These are phyloP conservation scores for Neurospora sp. DNA, from an alignment of 495 filamentous ascomycete genomes.

Conservation along the genomic window DNA sequence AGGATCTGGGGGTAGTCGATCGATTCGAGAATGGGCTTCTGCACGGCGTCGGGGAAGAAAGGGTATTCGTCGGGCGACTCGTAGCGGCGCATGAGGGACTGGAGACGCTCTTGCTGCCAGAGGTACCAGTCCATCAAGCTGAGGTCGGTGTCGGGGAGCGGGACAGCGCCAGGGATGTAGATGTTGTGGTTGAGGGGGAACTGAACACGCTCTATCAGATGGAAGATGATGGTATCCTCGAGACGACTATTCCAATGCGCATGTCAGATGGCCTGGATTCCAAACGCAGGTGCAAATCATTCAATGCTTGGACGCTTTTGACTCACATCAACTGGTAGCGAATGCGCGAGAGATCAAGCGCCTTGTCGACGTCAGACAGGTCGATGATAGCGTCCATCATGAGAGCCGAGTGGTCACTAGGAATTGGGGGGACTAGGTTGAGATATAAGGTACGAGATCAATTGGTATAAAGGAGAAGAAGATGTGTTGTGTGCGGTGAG, in stretches of 20 bases:
- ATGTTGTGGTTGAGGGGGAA: slow-evolving; percentile 89
- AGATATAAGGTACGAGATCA: background rate
- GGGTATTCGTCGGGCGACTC: slow-evolving; percentile 95
- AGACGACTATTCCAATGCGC: slow-evolving; percentile 53
- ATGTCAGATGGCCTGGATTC: background rate
- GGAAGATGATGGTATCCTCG: slow-evolving; percentile 97
- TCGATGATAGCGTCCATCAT: slow-evolving; percentile 87
- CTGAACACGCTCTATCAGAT: slow-evolving; percentile 95
- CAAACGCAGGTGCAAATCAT: background rate
- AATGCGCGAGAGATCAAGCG: slow-evolving; percentile 84
- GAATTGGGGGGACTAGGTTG: background rate
- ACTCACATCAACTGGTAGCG: slow-evolving; percentile 89
- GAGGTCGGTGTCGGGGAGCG: slow-evolving; percentile 57
- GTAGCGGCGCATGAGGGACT: slow-evolving; percentile 92
- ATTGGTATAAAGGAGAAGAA: background rate
- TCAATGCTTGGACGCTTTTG: background rate
- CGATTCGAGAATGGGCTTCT: slow-evolving; percentile 74
- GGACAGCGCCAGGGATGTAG: slow-evolving; percentile 70
- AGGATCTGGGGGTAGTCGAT: slow-evolving; percentile 84
- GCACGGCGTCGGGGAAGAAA: slow-evolving; percentile 81
- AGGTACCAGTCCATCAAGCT: slow-evolving; percentile 94
- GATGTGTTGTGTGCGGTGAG: background rate
- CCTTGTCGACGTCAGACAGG: slow-evolving; percentile 69
- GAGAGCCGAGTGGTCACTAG: background rate
- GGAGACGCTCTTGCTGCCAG: slow-evolving; percentile 74